phyloP scores from a whole-genome alignment of 108 stramenopile genomes.

The Craspedostauros australis region DNA sequence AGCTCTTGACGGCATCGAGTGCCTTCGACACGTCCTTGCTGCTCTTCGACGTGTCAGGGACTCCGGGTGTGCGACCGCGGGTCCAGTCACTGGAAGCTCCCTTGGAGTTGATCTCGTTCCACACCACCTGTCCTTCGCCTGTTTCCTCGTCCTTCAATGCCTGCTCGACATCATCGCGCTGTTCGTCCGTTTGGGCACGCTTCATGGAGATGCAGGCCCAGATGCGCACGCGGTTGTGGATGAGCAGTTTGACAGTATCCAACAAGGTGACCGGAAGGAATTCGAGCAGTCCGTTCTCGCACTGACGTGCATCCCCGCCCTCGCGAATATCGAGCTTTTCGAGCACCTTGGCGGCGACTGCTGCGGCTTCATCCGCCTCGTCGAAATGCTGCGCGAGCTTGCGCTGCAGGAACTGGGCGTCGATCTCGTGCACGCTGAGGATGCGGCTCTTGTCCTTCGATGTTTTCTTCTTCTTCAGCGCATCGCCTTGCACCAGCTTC shows the following conservation, averaged over 20 bases:
- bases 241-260: slow-evolving; percentile 89
- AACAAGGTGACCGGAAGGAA: slow-evolving; percentile 94
- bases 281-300: slow-evolving; percentile 92
- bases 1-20: slow-evolving; percentile 47
- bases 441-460: slow-evolving; percentile 41
- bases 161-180: slow-evolving; percentile 76
- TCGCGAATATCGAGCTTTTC: slow-evolving; percentile 54
- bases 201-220: slow-evolving; percentile 93
- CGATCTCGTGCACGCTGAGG: slow-evolving; percentile 90
- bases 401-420: slow-evolving; percentile 93
- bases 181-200: slow-evolving; percentile 81
- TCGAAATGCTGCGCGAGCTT: slow-evolving; percentile 78
- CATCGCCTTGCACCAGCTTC: slow-evolving; percentile 37
- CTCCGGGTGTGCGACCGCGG: slow-evolving; percentile 64
- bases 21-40: slow-evolving; percentile 49
- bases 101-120: slow-evolving; percentile 80
- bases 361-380: slow-evolving; percentile 85
- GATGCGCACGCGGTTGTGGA: slow-evolving; percentile 85
- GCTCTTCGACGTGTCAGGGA: slow-evolving; percentile 48
- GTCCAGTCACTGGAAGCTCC: slow-evolving; percentile 77
- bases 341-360: slow-evolving; percentile 80
- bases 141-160: slow-evolving; percentile 65
- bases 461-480: slow-evolving; percentile 41
- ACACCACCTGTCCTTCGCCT: slow-evolving; percentile 78
- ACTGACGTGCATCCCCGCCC: slow-evolving; percentile 73